Conservation (phyloP, 2,329 filamentous ascomycete genomes). For the Alternaria sp. region DNA sequence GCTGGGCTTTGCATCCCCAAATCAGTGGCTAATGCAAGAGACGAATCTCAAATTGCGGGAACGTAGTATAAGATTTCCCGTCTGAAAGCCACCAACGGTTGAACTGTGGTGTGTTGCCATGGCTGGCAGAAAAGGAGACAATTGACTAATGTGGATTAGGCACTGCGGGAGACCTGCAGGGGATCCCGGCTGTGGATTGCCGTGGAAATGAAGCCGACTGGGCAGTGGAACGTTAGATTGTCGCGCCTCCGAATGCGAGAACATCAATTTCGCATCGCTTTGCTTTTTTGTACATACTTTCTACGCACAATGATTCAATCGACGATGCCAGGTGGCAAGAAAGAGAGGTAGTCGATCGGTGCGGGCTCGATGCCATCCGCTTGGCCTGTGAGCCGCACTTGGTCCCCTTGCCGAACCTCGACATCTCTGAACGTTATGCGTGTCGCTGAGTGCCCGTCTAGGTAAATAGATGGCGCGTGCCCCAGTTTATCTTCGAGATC, state of each 20-base stretch:
- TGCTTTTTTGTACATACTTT: slow-evolving; percentile 2
- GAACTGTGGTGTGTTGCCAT: slow-evolving; percentile 13
- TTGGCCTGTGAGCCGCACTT: slow-evolving; percentile 63
- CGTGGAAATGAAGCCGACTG: slow-evolving; percentile 23
- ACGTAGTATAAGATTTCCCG: slow-evolving; percentile 15
- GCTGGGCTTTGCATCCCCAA: slow-evolving; percentile 5
- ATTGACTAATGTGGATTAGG: slow-evolving; percentile 8
- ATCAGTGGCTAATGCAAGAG: slow-evolving; percentile 15
- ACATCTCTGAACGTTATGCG: slow-evolving; percentile 67
- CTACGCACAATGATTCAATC: slow-evolving; percentile 53
- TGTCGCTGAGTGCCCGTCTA: slow-evolving; percentile 72
- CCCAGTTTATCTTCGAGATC: slow-evolving; percentile 68
- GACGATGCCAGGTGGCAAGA: slow-evolving; percentile 66
- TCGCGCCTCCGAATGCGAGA: slow-evolving; percentile 4
- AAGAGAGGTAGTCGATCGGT: slow-evolving; percentile 71
- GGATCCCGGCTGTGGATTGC: slow-evolving; percentile 18
- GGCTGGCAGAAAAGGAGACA: slow-evolving; percentile 17
- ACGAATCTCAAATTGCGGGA: background rate
- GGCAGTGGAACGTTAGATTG: slow-evolving; percentile 9
- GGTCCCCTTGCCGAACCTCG: slow-evolving; percentile 60
- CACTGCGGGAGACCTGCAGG: slow-evolving; percentile 9
- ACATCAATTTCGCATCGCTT: slow-evolving; percentile 1
- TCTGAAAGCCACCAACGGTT: slow-evolving; percentile 22
- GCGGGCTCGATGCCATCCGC: slow-evolving; percentile 70
- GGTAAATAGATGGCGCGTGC: slow-evolving; percentile 64